Evolutionary conservation across 805 yeast species (phyloP), one percentile per base, ranked within the genome.

Genomic region (Cyberlindnera maclurae): DNA sequence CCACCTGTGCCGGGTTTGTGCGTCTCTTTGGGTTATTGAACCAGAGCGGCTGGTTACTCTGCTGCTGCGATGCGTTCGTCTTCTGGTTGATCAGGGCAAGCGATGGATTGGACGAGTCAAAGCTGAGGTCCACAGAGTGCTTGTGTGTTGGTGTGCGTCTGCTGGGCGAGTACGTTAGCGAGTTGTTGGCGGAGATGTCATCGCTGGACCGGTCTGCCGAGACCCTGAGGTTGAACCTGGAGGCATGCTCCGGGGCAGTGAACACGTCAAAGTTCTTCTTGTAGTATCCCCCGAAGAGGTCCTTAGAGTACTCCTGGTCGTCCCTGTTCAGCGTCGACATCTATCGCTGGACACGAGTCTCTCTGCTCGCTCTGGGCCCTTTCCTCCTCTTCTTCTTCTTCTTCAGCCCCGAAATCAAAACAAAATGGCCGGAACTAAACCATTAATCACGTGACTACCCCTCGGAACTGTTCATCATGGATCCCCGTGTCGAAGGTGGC

Each of bases 1-100:
- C 55, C 12, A 71, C 62, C 3, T 60, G 62, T n/a, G 67, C 64
- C 8, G 79, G 77, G n/a, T 68, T 60, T 2, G 61, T 55, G 40
- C 78, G 60, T 43, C 68, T 67, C 42, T 64, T 68, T n/a, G 70
- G 64, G 34, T 63, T 63, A 31, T 63, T 62, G 43, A 55, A 64
- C 70, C 68, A 68, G 16, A 51, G 50, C 6, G 65, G 65, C 9
- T 52, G 48, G 7, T 28, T 27, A 12, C 33, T 27, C 15, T 39
- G 33, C 12, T 31, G 31, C 12, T 16, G 24, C 5, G 12, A 22
- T 2, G 47, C 35, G 16, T 37, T 40, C 9, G 51, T 41, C 41
- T 43, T 51, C 40, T 50, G 49, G 33, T 53, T 53, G 29, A 54
- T 52, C 8, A 40, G 22, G 8, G 55, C 52, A 16, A 54, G 18